Percentiles rank a stretch among this genome's conserved stretches.
These are phyloP conservation scores for Hypoxylon crocopeplum DNA, from an alignment of 495 filamentous ascomycete species.

Conservation along the genomic window DNA sequence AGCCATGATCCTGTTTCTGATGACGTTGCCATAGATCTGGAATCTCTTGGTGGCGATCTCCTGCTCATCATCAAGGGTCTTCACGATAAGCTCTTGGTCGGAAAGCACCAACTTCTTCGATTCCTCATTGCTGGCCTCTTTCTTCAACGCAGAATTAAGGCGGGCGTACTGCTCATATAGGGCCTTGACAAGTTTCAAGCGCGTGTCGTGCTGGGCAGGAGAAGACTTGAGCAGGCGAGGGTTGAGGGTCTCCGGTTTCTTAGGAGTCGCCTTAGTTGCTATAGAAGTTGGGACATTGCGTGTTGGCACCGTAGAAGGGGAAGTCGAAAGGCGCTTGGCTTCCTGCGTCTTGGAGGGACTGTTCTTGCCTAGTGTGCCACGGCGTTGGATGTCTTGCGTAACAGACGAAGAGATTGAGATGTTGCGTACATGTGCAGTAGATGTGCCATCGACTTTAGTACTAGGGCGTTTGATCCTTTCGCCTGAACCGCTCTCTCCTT, in stretches of 20 bases:
- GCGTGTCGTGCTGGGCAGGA: slow-evolving; percentile 72
- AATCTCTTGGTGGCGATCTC: slow-evolving; percentile 69
- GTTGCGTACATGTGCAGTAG: neutral
- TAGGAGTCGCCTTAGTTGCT: slow-evolving; percentile 21
- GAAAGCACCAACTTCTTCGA: slow-evolving; percentile 61
- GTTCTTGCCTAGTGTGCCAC: neutral
- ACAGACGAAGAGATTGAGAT: slow-evolving; percentile 1
- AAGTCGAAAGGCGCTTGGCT: neutral
- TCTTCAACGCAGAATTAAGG: slow-evolving; percentile 70
- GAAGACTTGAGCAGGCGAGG: slow-evolving; percentile 77
- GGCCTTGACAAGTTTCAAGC: slow-evolving; percentile 70
- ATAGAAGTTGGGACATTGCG: slow-evolving; percentile 1
- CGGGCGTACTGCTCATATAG: slow-evolving; percentile 76
- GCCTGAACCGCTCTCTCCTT: too few relatives aligned
- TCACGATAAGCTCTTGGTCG: slow-evolving; percentile 72
- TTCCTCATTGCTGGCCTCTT: slow-evolving; percentile 52
- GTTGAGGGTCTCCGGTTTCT: slow-evolving; percentile 67
- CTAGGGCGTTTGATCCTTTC: too few relatives aligned
- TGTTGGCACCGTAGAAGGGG: slow-evolving; percentile 1
- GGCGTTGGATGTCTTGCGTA: too few relatives aligned
- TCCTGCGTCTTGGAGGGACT: slow-evolving; percentile 3
- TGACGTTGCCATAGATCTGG: slow-evolving; percentile 76
- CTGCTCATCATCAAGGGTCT: slow-evolving; percentile 87
- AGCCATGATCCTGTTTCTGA: slow-evolving; percentile 77
- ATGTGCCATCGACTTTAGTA: too few relatives aligned